These are phyloP conservation scores for Phaeoacremonium minimum DNA, from an alignment of 2,329 filamentous ascomycete genomes.

Conservation along the genomic window DNA sequence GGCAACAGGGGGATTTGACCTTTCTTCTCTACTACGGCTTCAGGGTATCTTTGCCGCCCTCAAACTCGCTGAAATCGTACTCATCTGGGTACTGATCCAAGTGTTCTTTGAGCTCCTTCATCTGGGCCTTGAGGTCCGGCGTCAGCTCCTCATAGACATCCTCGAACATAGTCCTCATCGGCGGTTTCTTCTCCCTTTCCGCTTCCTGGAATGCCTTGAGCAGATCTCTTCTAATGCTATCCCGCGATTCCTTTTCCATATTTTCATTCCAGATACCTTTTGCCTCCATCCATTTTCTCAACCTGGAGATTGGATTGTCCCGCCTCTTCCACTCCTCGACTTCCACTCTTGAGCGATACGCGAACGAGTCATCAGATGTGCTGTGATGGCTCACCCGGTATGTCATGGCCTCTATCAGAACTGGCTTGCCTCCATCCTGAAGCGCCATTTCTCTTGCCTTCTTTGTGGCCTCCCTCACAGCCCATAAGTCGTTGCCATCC, in stretches of 20 bases:
- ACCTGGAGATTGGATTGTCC: conserved; percentile 29
- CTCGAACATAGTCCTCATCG: conserved; percentile 70
- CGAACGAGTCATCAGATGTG: conserved; percentile 94
- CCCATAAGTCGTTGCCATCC: conserved; percentile 79
- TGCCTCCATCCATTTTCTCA: conserved; percentile 71
- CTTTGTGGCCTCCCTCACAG: conserved; percentile 64
- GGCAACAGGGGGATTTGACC: no score
- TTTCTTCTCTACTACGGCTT: conserved; percentile 15
- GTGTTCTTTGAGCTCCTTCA: conserved; percentile 67
- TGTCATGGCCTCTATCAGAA: conserved; percentile 93
- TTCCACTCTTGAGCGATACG: conserved; percentile 87
- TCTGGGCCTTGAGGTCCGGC: conserved; percentile 57
- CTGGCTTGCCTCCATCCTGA: conserved; percentile 71
- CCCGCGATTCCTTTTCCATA: conserved; percentile 57
- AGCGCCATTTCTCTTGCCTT: conserved; percentile 76
- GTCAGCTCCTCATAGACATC: conserved; percentile 89
- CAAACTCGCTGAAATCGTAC: conserved; percentile 59
- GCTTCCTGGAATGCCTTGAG: conserved; percentile 80
- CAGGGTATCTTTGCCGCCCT: conserved; percentile 23
- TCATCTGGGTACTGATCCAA: conserved; percentile 85
- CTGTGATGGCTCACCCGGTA: conserved; percentile 97
- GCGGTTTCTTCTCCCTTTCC: conserved; percentile 75
- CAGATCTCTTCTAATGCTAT: conserved; percentile 48
- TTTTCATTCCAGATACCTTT: conserved; percentile 80
- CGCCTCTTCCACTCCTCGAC: conserved; percentile 77